Base-by-base conservation (phyloP, 192 early-diverging fungal genomes). In the Umbelopsis sp. region DNA sequence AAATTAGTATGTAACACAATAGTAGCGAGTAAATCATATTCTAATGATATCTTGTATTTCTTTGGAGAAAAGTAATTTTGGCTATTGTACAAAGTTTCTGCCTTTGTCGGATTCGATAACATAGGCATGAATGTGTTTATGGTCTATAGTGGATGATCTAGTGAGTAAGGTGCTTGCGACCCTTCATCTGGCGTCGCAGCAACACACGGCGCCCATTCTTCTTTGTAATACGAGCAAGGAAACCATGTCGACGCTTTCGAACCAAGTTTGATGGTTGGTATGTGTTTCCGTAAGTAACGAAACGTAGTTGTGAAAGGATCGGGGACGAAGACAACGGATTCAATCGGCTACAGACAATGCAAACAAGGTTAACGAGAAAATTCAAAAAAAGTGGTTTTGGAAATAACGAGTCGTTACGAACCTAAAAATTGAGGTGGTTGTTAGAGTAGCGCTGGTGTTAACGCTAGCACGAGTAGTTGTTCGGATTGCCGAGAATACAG, bases 201-300 rank as follows among this genome's bases (percentile, higher is more conserved):
- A 99, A 79, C 1, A 94, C 85, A 70, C 86, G 91, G 23, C 93
- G 85, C 6, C 97, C 97, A 20, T 77, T 85, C 64, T 90, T 88
- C 37, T 90, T 93, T 68, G 89, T 80, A 71, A 96, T 76, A 13
- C 97, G 84, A 48, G 84, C 80, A 74, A 97, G 85, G 80, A 97
- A 99, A 61, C 97, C 97, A 80, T 93, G 92, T 76, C 88, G 86
- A 69, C 96, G 85, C 84, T 98, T 98, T 44, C 96, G 90, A 61
- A 93, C 92, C 13, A 95, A 71, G 64, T 92, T 93, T 71, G 88
- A 92, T 12, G 97, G 97, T 80, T 96, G 96, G 80, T 96, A 99
- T 67, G 93, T 93, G 71, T 91, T 89, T 55, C 97, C 97, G 72
- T 88, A 96, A 4, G 94, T 91, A 27, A 85, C 85, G 75, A 87